A percentile compares a stretch with the other conserved stretches of the same genome.
Evolutionary conservation across 164 flowering plant species (phyloP).

Genomic region (Aristolochia californica): DNA sequence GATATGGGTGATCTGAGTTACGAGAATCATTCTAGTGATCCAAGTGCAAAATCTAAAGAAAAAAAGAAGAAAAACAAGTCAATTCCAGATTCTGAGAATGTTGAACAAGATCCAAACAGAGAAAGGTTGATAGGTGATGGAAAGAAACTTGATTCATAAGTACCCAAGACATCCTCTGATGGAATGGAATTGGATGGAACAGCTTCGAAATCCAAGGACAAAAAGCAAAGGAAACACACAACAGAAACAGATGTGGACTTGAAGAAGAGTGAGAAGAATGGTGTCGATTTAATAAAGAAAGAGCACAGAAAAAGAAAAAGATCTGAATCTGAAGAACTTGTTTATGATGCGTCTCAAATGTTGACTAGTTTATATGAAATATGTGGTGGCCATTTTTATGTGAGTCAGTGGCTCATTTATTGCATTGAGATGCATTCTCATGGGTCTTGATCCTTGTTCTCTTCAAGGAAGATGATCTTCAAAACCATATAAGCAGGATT

Average conservation of each 20-base stretch:
- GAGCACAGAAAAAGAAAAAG: conserved; percentile 58
- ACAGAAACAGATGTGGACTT: neutral
- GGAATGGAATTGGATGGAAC: conserved; percentile 3
- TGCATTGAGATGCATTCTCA: too few species aligned
- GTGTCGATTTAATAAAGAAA: conserved; percentile 15
- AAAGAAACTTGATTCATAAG: conserved; percentile 6
- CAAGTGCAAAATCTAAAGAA: conserved; percentile 16
- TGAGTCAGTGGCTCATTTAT: too few species aligned
- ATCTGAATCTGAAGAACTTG: conserved; percentile 24
- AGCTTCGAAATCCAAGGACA: conserved; percentile 16
- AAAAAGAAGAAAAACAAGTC: conserved; percentile 20
- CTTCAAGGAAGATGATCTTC: too few species aligned
- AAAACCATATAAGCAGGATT: too few species aligned
- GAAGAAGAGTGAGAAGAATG: conserved; percentile 13
- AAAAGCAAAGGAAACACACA: conserved; percentile 22
- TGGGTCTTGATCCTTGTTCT: too few species aligned
- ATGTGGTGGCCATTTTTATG: too few species aligned
- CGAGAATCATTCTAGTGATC: conserved; percentile 3
- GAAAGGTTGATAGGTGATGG: conserved; percentile 5
- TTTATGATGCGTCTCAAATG: too few species aligned
- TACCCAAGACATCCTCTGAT: conserved; percentile 3
- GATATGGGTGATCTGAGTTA: neutral
- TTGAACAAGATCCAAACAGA: conserved; percentile 7
- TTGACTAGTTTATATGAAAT: too few species aligned
- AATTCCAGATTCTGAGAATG: conserved; percentile 11